These are phyloP conservation scores for Geranium brycei DNA, from an alignment of 345 rosid genomes.

Conservation along the genomic window DNA sequence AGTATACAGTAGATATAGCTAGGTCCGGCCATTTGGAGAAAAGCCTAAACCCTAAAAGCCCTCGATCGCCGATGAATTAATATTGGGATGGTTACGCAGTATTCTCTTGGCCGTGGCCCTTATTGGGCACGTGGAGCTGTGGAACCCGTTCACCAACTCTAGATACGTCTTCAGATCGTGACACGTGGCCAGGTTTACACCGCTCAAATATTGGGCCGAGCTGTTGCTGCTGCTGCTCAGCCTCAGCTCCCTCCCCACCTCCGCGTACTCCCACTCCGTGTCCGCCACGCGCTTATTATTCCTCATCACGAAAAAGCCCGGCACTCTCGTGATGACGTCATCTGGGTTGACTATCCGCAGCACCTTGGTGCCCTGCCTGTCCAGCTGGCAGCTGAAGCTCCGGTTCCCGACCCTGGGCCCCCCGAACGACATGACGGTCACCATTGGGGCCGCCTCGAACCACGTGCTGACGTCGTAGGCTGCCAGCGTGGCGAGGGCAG, in stretches of 20 bases:
- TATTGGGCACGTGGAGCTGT: constrained; percentile 62
- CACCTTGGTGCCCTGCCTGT: constrained; percentile 58
- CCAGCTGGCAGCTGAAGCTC: constrained; percentile 46
- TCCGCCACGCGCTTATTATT: constrained; percentile 41
- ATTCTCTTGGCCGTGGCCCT: constrained; percentile 38
- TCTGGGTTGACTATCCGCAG: constrained; percentile 78
- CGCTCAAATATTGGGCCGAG: constrained; percentile 39
- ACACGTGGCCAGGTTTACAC: constrained; percentile 55
- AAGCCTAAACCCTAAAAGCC: too few relatives aligned
- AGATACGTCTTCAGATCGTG: constrained; percentile 76
- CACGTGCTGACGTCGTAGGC: constrained; percentile 64
- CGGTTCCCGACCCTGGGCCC: constrained; percentile 87
- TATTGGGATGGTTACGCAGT: constrained; percentile 9
- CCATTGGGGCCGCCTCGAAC: constrained; percentile 39
- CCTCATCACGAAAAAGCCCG: constrained; percentile 67
- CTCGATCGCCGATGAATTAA: too few relatives aligned
- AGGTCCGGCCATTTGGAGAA: too few relatives aligned
- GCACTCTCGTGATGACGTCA: constrained; percentile 73
- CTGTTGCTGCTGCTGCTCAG: constrained; percentile 39
- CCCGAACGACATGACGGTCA: constrained; percentile 82
- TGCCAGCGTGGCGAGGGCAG: constrained; percentile 64
- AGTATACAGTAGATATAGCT: too few relatives aligned
- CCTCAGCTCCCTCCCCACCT: constrained; percentile 66
- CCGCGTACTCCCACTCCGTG: constrained; percentile 68
- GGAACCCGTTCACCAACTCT: constrained; percentile 53